These are phyloP conservation scores for Dioscorea dumetorum DNA, from an alignment of 106 monocot genomes.

Conservation along the genomic window DNA sequence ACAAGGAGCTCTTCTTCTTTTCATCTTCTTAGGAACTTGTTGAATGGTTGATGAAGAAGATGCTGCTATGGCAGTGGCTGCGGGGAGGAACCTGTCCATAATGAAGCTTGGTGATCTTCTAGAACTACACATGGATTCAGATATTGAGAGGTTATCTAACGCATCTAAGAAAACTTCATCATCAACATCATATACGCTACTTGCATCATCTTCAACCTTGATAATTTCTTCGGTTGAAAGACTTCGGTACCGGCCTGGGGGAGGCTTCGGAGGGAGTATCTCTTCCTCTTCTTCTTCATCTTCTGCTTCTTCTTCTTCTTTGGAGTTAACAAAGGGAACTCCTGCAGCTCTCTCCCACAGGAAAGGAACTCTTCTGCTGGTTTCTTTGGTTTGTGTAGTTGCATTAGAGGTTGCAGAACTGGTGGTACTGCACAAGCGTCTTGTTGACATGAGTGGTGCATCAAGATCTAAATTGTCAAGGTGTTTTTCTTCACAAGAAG, in stretches of 20 bases:
- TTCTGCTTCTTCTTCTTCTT: neutral
- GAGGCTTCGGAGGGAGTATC: conserved; percentile 35
- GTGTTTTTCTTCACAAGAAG: neutral
- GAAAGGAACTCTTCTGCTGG: conserved; percentile 43
- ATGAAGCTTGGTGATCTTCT: conserved; percentile 54
- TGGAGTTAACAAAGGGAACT: conserved; percentile 19
- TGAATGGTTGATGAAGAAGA: conserved; percentile 12
- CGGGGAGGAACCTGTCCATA: conserved; percentile 69
- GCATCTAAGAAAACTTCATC: conserved; percentile 20
- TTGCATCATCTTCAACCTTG: neutral
- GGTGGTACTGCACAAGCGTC: conserved; percentile 5
- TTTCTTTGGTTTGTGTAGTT: neutral
- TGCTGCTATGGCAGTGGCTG: conserved; percentile 50
- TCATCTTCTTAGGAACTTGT: conserved; percentile 8
- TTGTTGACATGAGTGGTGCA: conserved; percentile 48
- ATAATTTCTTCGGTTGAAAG: neutral
- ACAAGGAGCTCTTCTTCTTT: neutral
- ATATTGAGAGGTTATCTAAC: conserved; percentile 25
- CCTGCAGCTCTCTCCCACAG: conserved; percentile 59
- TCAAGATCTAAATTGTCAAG: conserved; percentile 24
- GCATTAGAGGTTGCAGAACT: neutral
- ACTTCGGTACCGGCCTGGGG: conserved; percentile 28
- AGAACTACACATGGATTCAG: conserved; percentile 6
- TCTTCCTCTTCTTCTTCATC: neutral
- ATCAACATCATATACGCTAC: neutral